A percentile compares a stretch with the other conserved stretches of the same genome.
Conservation (phyloP, 2,329 filamentous ascomycete species). For the Microcera coccophila region DNA sequence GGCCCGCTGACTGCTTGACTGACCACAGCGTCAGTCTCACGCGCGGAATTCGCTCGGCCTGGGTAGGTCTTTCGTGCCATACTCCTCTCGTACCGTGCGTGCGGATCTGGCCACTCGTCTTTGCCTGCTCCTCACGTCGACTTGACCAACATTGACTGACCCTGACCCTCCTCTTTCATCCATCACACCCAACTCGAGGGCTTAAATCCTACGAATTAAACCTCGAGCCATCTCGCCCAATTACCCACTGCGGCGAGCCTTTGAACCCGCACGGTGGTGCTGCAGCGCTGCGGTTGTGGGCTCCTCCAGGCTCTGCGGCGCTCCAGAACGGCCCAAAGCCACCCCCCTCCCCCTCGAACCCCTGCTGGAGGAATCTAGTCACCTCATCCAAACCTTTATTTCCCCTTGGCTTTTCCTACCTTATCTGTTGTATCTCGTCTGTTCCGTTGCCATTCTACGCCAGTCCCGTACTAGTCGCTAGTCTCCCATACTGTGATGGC, state of each 20-base stretch:
- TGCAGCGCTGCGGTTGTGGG: neutral
- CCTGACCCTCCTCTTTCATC: neutral
- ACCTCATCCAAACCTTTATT: constrained; percentile 9
- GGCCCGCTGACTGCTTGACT: too few species aligned
- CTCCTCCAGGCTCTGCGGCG: neutral
- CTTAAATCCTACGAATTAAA: neutral
- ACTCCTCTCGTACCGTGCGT: neutral
- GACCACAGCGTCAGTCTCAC: too few species aligned
- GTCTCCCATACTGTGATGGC: neutral
- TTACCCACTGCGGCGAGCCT: neutral
- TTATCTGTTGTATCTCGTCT: neutral
- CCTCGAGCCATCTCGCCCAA: neutral
- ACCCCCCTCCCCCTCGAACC: neutral
- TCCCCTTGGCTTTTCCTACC: constrained; percentile 5
- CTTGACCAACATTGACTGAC: too few species aligned
- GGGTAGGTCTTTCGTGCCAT: too few species aligned
- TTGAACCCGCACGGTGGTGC: neutral
- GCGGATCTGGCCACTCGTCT: neutral
- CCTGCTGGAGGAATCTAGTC: constrained; percentile 6
- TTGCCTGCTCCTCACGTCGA: neutral
- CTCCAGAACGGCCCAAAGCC: neutral
- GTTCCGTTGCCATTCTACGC: neutral
- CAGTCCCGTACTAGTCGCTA: neutral
- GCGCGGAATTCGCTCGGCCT: too few species aligned
- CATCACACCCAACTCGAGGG: neutral